Evolutionary conservation across 2,329 filamentous ascomycete genomes (phyloP).

Genomic region (Colletotrichum endophyticum): DNA sequence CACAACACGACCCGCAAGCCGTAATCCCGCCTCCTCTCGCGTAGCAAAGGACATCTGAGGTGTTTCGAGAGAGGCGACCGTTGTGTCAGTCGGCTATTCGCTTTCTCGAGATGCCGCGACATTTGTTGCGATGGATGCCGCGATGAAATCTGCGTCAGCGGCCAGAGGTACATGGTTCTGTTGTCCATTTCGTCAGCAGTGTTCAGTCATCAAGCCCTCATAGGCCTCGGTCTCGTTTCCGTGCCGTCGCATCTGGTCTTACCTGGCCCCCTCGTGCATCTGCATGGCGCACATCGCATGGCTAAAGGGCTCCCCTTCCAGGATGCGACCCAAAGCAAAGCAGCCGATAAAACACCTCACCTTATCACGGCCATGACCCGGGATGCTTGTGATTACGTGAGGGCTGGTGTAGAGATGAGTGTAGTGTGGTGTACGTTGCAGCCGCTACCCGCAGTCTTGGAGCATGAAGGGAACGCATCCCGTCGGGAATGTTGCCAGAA

Average conservation of each 20-base stretch:
- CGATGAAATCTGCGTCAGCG: background rate
- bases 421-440: background rate
- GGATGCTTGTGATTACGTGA: background rate
- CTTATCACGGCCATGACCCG: background rate
- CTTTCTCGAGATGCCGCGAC: background rate
- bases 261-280: background rate
- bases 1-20: background rate
- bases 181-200: background rate
- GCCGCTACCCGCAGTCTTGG: background rate
- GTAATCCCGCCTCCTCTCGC: background rate
- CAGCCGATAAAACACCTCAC: background rate
- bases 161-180: background rate
- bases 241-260: background rate
- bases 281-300: background rate
- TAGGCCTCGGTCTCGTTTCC: background rate
- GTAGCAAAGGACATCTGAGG: fast-evolving
- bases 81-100: background rate
- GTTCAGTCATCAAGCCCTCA: background rate
- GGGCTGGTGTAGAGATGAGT: background rate
- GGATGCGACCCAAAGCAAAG: background rate
- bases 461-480: no score
- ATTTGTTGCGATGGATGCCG: background rate
- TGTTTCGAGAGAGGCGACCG: background rate
- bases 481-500: background rate
- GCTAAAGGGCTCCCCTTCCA: background rate